Percentiles rank a stretch among this genome's conserved stretches.
Evolutionary conservation across 345 rosid species (phyloP).

Genomic region (Salix caprea): DNA sequence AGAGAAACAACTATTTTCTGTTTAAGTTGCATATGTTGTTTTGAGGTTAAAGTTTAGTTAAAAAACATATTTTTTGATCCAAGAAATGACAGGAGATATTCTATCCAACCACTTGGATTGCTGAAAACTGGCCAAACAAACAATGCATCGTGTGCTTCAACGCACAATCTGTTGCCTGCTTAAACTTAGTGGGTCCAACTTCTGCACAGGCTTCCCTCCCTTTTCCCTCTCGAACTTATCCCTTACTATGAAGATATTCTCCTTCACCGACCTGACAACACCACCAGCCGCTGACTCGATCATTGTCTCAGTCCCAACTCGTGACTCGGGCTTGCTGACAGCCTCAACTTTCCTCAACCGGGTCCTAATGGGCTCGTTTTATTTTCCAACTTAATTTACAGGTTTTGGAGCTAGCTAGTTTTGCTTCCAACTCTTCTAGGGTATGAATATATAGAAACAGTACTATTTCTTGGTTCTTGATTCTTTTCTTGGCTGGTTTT

Average conservation of each 20-base stretch:
- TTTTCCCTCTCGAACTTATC: conserved; percentile 65
- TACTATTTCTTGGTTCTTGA: conserved; percentile 41
- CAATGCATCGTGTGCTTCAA: too few species aligned
- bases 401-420: conserved; percentile 34
- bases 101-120: too few species aligned
- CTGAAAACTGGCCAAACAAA: too few species aligned
- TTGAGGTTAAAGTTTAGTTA: too few species aligned
- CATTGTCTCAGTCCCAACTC: neutral
- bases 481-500: conserved; percentile 6
- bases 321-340: conserved; percentile 15
- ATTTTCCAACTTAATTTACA: neutral
- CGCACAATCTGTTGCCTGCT: fast-evolving
- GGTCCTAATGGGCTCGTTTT: neutral
- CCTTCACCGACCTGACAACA: conserved; percentile 46
- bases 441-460: conserved; percentile 80
- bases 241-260: conserved; percentile 56
- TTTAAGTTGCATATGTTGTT: too few species aligned
- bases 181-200: conserved; percentile 64
- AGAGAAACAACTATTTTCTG: too few species aligned
- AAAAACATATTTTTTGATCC: too few species aligned
- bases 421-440: conserved; percentile 70
- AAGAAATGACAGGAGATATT: too few species aligned
- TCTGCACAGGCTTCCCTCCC: conserved; percentile 49
- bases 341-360: conserved; percentile 5
- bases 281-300: conserved; percentile 20